Base-by-base conservation (phyloP, 1,284 basidiomycete genomes). In the Cryptococcus amylolentus region DNA sequence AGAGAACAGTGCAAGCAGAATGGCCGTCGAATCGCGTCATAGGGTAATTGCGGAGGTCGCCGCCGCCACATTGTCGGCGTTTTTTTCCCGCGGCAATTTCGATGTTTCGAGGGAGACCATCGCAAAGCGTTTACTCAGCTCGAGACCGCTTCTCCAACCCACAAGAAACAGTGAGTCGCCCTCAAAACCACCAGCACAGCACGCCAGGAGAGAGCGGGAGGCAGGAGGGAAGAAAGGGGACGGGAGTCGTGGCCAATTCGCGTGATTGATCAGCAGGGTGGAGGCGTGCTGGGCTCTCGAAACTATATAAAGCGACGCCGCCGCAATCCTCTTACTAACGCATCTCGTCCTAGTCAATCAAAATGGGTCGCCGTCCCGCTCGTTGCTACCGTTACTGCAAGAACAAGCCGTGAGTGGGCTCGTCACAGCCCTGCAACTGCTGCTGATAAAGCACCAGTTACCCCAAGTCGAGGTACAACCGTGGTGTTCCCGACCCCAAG, bases 361-460 rank as follows among this genome's bases (percentile, higher is more conserved):
- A 81, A 75, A 93, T 94, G 91, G 92, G 91, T 84, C 89, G 91
- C 78, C 89, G 91, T 84, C 91, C 91, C 69, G 91, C 91, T 80
- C 88, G 89, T 72, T 95, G 91, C 85, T 93, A 94, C 82, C 87
- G 91, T 67, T 95, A 96, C 84, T 95, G 91, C 85, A 96, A 97
- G 84, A 96, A 95, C 86, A 96, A 97, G 85, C 91, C 91, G 45
- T 72, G 57, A 68, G 70, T 72, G 7, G 31, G 28, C 41, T 3
- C 26, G 16, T 45, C 23, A 23, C 23, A 23, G 23, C 23, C 23
- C 23, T 23, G 23, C 23, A 23, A 23, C 23, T 23, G 2, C 23
- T 42, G 41, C 41, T 81, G 26, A 31, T 7, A 37, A 5, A 26
- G 28, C 40, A 38, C 5, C 55, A 72, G 70, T 31, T 80, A 75